Evolutionary conservation across 768 basidiomycete species (phyloP).

Genomic region (Mrakia blollopis): DNA sequence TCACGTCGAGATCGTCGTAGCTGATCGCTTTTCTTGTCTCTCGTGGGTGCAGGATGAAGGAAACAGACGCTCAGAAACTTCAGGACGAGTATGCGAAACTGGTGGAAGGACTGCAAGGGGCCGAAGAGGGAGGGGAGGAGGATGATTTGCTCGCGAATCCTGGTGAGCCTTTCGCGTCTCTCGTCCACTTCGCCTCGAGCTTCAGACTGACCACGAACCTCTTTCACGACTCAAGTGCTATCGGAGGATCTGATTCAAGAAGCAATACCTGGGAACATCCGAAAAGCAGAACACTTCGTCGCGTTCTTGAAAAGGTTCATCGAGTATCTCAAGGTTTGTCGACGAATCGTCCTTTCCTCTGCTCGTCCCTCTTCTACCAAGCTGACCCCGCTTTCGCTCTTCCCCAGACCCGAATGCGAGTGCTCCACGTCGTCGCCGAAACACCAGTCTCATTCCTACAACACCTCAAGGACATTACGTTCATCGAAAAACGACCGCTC

Average conservation of each 20-base stretch:
- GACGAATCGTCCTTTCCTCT: not conserved
- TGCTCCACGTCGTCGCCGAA: slow-evolving; percentile 98
- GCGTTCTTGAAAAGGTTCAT: slow-evolving; percentile 97
- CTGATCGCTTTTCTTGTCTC: not conserved
- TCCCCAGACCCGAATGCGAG: slow-evolving; percentile 88
- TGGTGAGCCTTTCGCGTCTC: slow-evolving; percentile 48
- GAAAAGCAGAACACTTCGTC: slow-evolving; percentile 98
- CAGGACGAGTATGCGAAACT: slow-evolving; percentile 95
- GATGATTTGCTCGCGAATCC: slow-evolving; percentile 88
- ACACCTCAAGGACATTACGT: slow-evolving; percentile 97
- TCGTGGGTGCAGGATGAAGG: slow-evolving; percentile 66
- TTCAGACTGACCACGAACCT: not conserved
- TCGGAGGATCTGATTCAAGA: slow-evolving; percentile 93
- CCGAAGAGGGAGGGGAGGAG: slow-evolving; percentile 52
- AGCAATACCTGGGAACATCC: slow-evolving; percentile 94
- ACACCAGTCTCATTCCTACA: slow-evolving; percentile 95
- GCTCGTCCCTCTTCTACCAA: not conserved
- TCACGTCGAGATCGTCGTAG: not conserved
- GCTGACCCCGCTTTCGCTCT: not conserved
- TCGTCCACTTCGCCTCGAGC: not conserved
- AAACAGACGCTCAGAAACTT: slow-evolving; percentile 83
- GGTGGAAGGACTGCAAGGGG: slow-evolving; percentile 86
- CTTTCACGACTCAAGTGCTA: slow-evolving; percentile 56
- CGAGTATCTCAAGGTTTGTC: slow-evolving; percentile 89
- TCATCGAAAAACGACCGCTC: slow-evolving; percentile 88